These are phyloP conservation scores for Fusarium poae DNA, from an alignment of 2,329 filamentous ascomycete species.

Conservation along the genomic window DNA sequence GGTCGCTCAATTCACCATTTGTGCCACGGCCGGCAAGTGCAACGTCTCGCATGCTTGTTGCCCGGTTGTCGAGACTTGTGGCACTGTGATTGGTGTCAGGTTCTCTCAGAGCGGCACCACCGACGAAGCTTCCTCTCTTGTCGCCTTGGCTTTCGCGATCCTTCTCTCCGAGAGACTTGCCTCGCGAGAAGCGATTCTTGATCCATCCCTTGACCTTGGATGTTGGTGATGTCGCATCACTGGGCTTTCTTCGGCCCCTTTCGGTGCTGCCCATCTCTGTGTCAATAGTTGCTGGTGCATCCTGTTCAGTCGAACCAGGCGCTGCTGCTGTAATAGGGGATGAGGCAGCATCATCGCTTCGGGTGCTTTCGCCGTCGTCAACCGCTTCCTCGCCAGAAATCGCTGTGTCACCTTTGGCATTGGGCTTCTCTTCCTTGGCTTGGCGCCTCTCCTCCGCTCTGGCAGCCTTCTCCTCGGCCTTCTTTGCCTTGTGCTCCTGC, in stretches of 20 bases:
- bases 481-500: slow-evolving; percentile 53
- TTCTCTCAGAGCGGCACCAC: slow-evolving; percentile 62
- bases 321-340: slow-evolving; percentile 1
- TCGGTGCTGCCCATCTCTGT: slow-evolving; percentile 31
- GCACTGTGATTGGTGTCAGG: slow-evolving; percentile 61
- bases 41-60: slow-evolving; percentile 61
- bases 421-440: slow-evolving; percentile 67
- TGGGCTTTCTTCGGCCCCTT: slow-evolving; percentile 35
- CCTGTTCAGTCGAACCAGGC: slow-evolving; percentile 8
- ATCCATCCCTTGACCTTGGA: slow-evolving; percentile 67
- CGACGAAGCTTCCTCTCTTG: slow-evolving; percentile 61
- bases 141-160: slow-evolving; percentile 56
- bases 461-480: slow-evolving; percentile 54
- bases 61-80: slow-evolving; percentile 58
- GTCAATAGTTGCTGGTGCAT: slow-evolving; percentile 23
- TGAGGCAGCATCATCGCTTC: slow-evolving; percentile 23
- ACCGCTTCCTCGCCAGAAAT: slow-evolving; percentile 26
- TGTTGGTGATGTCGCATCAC: slow-evolving; percentile 51
- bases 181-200: slow-evolving; percentile 64
- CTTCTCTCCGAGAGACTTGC: slow-evolving; percentile 57
- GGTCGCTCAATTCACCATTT: slow-evolving; percentile 41
- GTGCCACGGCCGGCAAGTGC: slow-evolving; percentile 58
- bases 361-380: slow-evolving; percentile 28
- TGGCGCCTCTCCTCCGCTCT: slow-evolving; percentile 67
- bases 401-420: slow-evolving; percentile 49